These are phyloP conservation scores for Biancaea sappan DNA, from an alignment of 306 rosid species.

Conservation along the genomic window DNA sequence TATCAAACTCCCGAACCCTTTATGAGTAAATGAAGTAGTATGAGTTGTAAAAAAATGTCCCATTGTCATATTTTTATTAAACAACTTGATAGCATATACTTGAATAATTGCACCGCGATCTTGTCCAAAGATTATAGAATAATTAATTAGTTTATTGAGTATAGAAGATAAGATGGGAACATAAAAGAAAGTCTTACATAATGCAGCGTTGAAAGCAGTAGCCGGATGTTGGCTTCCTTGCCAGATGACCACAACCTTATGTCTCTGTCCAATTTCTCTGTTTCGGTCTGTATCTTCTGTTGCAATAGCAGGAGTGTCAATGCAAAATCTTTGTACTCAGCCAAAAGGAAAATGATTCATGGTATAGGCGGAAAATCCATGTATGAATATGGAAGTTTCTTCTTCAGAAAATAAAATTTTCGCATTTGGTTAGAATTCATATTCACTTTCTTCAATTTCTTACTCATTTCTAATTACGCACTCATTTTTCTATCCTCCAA, in stretches of 20 bases:
- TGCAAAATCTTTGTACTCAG: constrained; percentile 11
- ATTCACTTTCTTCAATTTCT: not conserved
- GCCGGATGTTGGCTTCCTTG: constrained; percentile 74
- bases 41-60: too few relatives aligned
- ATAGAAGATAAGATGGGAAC: not conserved
- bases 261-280: constrained; percentile 64
- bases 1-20: not conserved
- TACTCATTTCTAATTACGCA: not conserved
- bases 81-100: not conserved
- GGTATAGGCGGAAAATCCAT: constrained; percentile 7
- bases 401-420: constrained; percentile 10
- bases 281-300: constrained; percentile 49
- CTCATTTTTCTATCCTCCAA: not conserved
- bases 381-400: constrained; percentile 8
- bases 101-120: not conserved
- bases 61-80: not conserved
- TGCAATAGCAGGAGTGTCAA: constrained; percentile 16
- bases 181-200: constrained; percentile 49
- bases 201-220: constrained; percentile 81
- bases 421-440: not conserved
- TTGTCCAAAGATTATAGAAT: not conserved
- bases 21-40: too few relatives aligned
- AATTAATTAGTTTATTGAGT: not conserved
- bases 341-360: not conserved
- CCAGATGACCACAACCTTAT: constrained; percentile 85